These are phyloP conservation scores for Rhodosporidiobolus sp. DNA, from an alignment of 768 basidiomycete species.

Conservation along the genomic window DNA sequence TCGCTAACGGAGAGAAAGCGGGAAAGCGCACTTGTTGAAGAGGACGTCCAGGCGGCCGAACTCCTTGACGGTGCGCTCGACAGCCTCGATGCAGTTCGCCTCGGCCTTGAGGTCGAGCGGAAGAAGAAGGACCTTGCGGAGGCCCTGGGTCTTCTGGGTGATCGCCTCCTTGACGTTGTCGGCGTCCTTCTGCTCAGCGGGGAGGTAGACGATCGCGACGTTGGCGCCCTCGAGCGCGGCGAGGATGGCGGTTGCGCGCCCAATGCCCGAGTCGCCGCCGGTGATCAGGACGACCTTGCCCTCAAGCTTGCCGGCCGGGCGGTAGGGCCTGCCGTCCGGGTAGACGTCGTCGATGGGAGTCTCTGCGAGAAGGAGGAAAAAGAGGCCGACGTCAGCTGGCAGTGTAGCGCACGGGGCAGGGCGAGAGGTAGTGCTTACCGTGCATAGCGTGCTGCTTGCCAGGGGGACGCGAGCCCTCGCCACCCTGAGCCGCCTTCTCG, in stretches of 20 bases:
- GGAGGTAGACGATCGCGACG: slow-evolving; percentile 47
- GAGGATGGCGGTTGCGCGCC: slow-evolving; percentile 53
- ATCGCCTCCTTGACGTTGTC: slow-evolving; percentile 51
- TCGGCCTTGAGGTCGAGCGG: slow-evolving; percentile 51
- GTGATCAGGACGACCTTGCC: slow-evolving; percentile 56
- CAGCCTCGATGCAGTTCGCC: slow-evolving; percentile 47
- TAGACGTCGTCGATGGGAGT: slow-evolving; percentile 50
- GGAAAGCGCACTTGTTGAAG: slow-evolving; percentile 24
- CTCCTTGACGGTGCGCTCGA: slow-evolving; percentile 45
- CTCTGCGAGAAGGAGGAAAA: background rate
- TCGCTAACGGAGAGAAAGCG: background rate
- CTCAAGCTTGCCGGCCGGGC: slow-evolving; percentile 54
- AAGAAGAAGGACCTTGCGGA: slow-evolving; percentile 48
- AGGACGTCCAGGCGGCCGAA: slow-evolving; percentile 52
- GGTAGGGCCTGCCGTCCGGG: slow-evolving; percentile 55
- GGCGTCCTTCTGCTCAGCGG: slow-evolving; percentile 53
- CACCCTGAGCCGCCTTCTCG: slow-evolving; percentile 25
- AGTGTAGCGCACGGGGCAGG: too few species aligned
- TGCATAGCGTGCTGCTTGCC: slow-evolving; percentile 24
- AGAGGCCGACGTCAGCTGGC: background rate
- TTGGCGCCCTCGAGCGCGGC: slow-evolving; percentile 52
- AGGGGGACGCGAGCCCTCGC: slow-evolving; percentile 30
- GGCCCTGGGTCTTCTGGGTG: slow-evolving; percentile 50
- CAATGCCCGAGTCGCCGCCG: slow-evolving; percentile 55
- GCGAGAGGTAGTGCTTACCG: background rate